Conservation (phyloP, 2,329 filamentous ascomycete genomes). For the Fusarium concolor region DNA sequence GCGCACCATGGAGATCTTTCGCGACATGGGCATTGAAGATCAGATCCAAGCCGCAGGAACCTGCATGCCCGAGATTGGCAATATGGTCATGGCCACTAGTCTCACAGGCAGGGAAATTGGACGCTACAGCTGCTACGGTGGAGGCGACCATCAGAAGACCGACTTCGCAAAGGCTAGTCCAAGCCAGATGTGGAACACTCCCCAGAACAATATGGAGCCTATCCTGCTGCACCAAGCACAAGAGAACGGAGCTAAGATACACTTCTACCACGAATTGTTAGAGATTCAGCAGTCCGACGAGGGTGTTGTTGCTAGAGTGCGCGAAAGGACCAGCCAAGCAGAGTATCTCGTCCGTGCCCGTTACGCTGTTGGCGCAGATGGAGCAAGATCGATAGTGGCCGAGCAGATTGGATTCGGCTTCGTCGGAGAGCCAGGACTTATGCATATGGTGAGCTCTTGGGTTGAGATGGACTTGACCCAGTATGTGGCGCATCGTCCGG, state of each 20-base stretch:
- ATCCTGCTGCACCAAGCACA: slow-evolving; percentile 5
- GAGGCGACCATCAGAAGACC: slow-evolving; percentile 19
- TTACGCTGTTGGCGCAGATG: slow-evolving; percentile 27
- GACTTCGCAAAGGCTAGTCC: slow-evolving; percentile 31
- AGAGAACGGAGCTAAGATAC: slow-evolving; percentile 22
- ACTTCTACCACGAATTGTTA: slow-evolving; percentile 27
- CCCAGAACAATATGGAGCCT: slow-evolving; percentile 18
- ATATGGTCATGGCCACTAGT: slow-evolving; percentile 27
- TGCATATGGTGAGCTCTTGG: slow-evolving; percentile 27
- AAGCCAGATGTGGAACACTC: slow-evolving; percentile 17
- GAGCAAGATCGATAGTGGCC: slow-evolving; percentile 23
- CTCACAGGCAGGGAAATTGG: slow-evolving; percentile 22
- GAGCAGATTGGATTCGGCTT: slow-evolving; percentile 22
- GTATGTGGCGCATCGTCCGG: slow-evolving; percentile 22
- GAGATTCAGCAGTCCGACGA: slow-evolving; percentile 23
- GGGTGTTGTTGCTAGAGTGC: slow-evolving; percentile 15
- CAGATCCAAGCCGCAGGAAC: slow-evolving; percentile 13
- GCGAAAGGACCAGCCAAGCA: slow-evolving; percentile 10
- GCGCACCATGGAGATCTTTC: slow-evolving; percentile 28
- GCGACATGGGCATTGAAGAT: slow-evolving; percentile 22
- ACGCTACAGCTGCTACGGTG: slow-evolving; percentile 26
- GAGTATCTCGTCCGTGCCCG: slow-evolving; percentile 22
- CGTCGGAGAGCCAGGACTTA: slow-evolving; percentile 25
- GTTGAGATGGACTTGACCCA: slow-evolving; percentile 23
- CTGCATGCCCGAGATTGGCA: slow-evolving; percentile 7